Evolutionary conservation across 306 rosid genomes (phyloP), one percentile per base, ranked within the genome.

Genomic region (Aeschynomene evenia): DNA sequence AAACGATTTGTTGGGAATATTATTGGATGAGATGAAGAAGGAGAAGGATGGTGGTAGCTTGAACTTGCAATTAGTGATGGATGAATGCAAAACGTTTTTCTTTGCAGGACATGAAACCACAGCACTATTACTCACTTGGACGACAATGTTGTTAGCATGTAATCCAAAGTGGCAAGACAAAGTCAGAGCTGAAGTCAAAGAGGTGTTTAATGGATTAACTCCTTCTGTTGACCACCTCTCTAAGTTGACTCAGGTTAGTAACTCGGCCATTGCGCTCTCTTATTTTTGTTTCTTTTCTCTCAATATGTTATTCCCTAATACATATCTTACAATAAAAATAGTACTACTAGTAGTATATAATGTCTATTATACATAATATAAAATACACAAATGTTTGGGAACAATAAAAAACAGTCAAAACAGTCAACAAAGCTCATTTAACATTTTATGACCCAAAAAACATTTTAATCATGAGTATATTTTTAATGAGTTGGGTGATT

Each of bases 101-200:
- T 94, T 90, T 80, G 97, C 98, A 10, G 98, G 98, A 10, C 96
- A 94, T 74, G 98, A 94, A 75, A 90, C 98, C 26, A 88, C 96
- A 1, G 85, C 98, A 2, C 87, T 94, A 4, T 79, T 94, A 65
- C 95, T 94, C 76, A 94, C 95, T 2, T 94, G 98, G 98, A 80
- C 97, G 0, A 62, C 82, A 34, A 94, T 94, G 97, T 73, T 94
- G 60, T 29, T 94, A 0, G 96, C 98, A 2, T 81, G 70, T 49
- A 88, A 90, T 49, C 87, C 86, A 4, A 24, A 14, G 40, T 94
- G 98, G 97, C 98, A 94, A 77, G 82, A 94, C 1, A 88, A 71
- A 49, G 84, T 90, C 21, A 80, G 98, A 39, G 72, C 45, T 18
- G 84, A 94, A 56, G 77, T 94, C 11, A 84, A 79, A 16, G 79